A percentile compares a stretch with the other conserved stretches of the same genome.
Conservation (phyloP, 192 early-diverging fungal species). For the Gryganskiella cystojenkinii region DNA sequence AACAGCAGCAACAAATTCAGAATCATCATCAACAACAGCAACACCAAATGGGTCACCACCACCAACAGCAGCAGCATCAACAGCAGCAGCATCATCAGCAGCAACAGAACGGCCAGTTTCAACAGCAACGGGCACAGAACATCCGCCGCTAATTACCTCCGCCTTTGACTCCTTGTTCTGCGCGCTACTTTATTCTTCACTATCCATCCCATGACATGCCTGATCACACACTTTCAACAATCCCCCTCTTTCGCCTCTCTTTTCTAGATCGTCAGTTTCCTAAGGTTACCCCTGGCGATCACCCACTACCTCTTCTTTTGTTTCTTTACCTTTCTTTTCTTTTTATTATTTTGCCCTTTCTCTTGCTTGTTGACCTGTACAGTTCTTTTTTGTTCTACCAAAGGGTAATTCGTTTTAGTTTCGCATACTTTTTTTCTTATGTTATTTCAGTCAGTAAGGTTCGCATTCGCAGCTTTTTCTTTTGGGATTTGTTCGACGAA, state of each 20-base stretch:
- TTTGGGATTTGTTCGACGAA: neutral
- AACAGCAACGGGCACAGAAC: slow-evolving; percentile 18
- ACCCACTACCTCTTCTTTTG: neutral
- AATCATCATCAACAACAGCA: slow-evolving; percentile 46
- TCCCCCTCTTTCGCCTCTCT: neutral
- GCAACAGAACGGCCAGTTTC: slow-evolving; percentile 3
- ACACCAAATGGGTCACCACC: slow-evolving; percentile 3
- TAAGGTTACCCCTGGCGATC: no score
- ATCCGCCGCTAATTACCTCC: neutral
- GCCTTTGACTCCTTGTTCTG: neutral
- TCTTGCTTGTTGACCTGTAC: slow-evolving; percentile 1
- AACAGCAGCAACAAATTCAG: slow-evolving; percentile 49
- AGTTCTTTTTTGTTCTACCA: neutral
- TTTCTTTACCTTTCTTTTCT: neutral
- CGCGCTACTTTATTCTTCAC: no score
- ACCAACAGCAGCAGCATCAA: slow-evolving; percentile 1
- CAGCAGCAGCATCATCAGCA: slow-evolving; percentile 14
- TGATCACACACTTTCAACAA: neutral
- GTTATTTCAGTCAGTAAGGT: neutral
- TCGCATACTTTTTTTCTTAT: neutral
- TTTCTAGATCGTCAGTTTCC: neutral
- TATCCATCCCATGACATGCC: neutral
- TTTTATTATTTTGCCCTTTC: slow-evolving; percentile 1
- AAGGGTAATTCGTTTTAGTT: no score
- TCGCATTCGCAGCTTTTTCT: neutral